phyloP scores from a whole-genome alignment of 2,329 filamentous ascomycete genomes.

The Paraphaeosphaeria minitans region DNA sequence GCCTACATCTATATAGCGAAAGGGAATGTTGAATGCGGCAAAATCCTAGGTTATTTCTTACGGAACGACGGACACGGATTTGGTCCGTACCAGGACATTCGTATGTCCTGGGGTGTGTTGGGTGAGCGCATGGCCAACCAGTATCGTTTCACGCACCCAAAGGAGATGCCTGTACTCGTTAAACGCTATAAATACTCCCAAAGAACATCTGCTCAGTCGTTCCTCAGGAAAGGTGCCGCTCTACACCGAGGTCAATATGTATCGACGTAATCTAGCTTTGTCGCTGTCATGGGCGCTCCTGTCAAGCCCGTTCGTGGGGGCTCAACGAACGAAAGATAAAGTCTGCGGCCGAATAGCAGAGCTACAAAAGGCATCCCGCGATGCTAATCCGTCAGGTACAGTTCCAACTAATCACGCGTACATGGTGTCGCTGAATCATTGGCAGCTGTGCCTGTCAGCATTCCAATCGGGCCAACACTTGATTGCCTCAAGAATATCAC shows the following conservation, averaged over 20 bases:
- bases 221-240: not conserved
- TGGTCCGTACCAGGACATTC: not conserved
- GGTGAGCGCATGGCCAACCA: not conserved
- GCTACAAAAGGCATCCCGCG: not conserved
- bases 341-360: constrained; percentile 6
- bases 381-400: constrained; percentile 5
- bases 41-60: not conserved
- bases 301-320: not conserved
- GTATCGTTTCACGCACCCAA: not conserved
- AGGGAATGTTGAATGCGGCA: not conserved
- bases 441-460: not conserved
- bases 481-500: constrained; percentile 9
- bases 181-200: not conserved
- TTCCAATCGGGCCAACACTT: constrained; percentile 4
- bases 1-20: not conserved
- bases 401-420: not conserved
- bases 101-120: not conserved
- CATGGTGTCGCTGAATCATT: not conserved
- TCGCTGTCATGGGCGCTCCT: not conserved
- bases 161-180: not conserved
- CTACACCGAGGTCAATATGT: not conserved
- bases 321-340: not conserved
- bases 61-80: not conserved
- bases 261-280: not conserved
- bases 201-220: too few relatives aligned